Evolutionary conservation across 73 alveolate genomes (phyloP), one percentile per base, ranked within the genome.

Genomic region (Paramecium caudatum): DNA sequence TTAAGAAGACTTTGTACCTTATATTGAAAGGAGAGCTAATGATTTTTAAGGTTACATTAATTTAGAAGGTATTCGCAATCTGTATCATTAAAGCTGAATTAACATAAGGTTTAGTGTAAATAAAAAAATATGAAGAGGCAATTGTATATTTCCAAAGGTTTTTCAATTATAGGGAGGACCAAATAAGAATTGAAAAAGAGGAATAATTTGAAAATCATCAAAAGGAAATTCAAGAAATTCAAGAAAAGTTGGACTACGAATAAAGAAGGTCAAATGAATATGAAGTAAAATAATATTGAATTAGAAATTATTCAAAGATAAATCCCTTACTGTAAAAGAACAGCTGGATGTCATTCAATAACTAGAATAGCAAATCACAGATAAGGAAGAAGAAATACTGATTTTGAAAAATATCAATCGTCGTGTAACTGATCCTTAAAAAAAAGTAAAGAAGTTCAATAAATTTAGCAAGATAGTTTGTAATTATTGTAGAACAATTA

Each of bases 261-360:
- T 34, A 34, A 6, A 68, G 37, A 16, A 68, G 21, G 8, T 32
- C 84, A 13, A 37, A 32, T 23, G 47, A 68, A 10, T 68, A 34
- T 37, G 9, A 32, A 34, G 84, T 68, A 68, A 12, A 21, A 4
- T 32, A 32, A 37, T 68, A 68, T 68, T 62, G 1, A 8, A 25
- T n/a, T 25, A 68, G 84, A 68, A 68, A 68, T 32, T 68, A 49
- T 68, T 32, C 37, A 37, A 32, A 68, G 84, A 68, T 3, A 49
- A 32, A 33, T 34, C 47, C 2, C 19, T 12, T 25, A 68, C 25
- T 10, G 61, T 68, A 17, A 33, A 68, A 16, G 84, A 68, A 10
- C 46, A 68, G 15, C 84, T 68, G 17, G 30, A 34, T 12, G 84
- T 25, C 30, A 68, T 68, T 34, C 34, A 32, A 49, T 32, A 68